Percentiles rank a stretch among this genome's conserved stretches.
phyloP scores from a whole-genome alignment of 441 rosid species.

The Metrosideros polymorpha region DNA sequence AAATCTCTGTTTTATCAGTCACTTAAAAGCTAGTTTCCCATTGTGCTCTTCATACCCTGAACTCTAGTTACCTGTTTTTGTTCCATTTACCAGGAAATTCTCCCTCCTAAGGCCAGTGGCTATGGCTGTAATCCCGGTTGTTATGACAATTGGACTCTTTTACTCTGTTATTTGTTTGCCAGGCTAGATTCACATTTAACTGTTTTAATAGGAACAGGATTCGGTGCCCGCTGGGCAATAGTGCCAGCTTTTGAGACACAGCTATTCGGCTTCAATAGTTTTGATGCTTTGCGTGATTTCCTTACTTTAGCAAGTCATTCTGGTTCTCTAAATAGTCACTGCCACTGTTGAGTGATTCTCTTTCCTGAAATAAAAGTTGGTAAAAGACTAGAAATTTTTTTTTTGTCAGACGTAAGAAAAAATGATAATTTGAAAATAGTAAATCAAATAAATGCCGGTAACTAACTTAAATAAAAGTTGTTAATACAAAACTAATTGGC shows the following conservation, averaged over 20 bases:
- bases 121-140: constrained; percentile 39
- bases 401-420: too few species aligned
- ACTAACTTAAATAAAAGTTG: too few species aligned
- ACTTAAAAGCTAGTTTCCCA: neutral
- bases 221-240: constrained; percentile 43
- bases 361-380: too few species aligned
- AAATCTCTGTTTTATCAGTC: neutral
- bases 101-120: constrained; percentile 40
- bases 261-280: constrained; percentile 35
- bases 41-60: neutral
- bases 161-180: constrained; percentile 42
- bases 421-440: too few species aligned
- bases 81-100: constrained; percentile 14
- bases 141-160: constrained; percentile 38
- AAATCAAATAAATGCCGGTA: too few species aligned
- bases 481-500: too few species aligned
- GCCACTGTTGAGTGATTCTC: too few species aligned
- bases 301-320: constrained; percentile 28
- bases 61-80: neutral
- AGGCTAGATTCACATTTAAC: constrained; percentile 33
- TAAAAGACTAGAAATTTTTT: too few species aligned
- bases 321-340: constrained; percentile 33
- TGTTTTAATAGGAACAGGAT: constrained; percentile 35
- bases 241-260: constrained; percentile 48
- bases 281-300: constrained; percentile 48